Percentiles rank a stretch among this genome's conserved stretches.
These are phyloP conservation scores for Adansonia digitata DNA, from an alignment of 345 rosid genomes.

Conservation along the genomic window DNA sequence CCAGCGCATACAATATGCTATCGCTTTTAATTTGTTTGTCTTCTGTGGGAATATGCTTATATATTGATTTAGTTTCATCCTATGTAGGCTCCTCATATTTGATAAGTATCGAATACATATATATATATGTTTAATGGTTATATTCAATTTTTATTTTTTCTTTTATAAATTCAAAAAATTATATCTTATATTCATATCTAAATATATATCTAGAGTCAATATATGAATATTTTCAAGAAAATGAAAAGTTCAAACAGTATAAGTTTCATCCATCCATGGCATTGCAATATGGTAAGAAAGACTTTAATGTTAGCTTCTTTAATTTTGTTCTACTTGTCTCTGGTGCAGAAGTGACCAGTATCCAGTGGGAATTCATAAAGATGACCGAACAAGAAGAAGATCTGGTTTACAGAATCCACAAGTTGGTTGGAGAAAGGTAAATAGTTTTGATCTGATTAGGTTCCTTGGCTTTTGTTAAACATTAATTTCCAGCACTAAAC, in stretches of 20 bases:
- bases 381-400: constrained; percentile 57
- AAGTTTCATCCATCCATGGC: no score
- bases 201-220: no score
- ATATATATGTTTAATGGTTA: no score
- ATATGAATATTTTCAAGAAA: no score
- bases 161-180: no score
- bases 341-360: constrained; percentile 43
- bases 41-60: not conserved
- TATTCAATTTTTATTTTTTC: no score
- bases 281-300: not conserved
- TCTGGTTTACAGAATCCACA: constrained; percentile 44
- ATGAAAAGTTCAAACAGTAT: no score
- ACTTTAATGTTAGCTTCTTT: not conserved
- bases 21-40: not conserved
- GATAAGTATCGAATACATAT: no score
- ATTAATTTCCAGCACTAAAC: not conserved
- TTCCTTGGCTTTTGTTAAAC: not conserved
- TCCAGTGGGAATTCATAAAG: constrained; percentile 37
- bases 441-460: not conserved
- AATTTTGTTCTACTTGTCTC: not conserved
- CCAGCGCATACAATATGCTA: not conserved
- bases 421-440: constrained; percentile 54
- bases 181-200: no score
- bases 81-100: no score
- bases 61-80: not conserved